phyloP scores from a whole-genome alignment of 1,284 basidiomycete genomes.

The Amanita bisporigera region DNA sequence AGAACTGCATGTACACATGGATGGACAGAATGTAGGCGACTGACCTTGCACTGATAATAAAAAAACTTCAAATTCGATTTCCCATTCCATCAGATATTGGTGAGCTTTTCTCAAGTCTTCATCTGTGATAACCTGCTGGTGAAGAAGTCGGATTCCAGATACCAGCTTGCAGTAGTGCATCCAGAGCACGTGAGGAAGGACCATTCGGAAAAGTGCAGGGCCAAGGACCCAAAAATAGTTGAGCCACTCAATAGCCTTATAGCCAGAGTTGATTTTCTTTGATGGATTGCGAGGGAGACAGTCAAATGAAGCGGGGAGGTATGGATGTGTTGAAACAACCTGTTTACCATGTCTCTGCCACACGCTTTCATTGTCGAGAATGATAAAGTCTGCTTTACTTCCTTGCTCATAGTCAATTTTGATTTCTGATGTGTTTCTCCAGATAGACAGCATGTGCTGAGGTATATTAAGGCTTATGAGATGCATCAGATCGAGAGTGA shows the following conservation, averaged over 20 bases:
- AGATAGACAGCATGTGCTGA: too few species aligned
- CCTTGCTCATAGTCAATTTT: too few species aligned
- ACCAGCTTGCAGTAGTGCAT: slow-evolving; percentile 34
- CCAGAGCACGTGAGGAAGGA: slow-evolving; percentile 35
- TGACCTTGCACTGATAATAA: not conserved
- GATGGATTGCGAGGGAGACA: too few species aligned
- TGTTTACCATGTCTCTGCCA: too few species aligned
- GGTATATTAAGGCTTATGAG: too few species aligned
- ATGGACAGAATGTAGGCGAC: slow-evolving; percentile 25
- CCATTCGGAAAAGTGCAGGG: slow-evolving; percentile 33
- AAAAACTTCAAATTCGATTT: not conserved
- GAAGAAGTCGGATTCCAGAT: slow-evolving; percentile 24
- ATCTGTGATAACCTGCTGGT: slow-evolving; percentile 25
- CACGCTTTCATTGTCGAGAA: too few species aligned
- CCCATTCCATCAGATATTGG: not conserved
- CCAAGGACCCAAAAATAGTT: slow-evolving; percentile 42
- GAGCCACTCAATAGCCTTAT: slow-evolving; percentile 45
- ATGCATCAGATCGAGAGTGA: too few species aligned
- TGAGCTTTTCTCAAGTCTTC: slow-evolving; percentile 19
- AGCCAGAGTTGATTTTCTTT: slow-evolving; percentile 29
- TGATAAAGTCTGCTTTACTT: too few species aligned
- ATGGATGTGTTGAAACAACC: too few species aligned
- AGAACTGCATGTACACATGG: slow-evolving; percentile 37
- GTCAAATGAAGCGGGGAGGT: too few species aligned
- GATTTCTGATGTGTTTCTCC: too few species aligned